A percentile compares a stretch with the other conserved stretches of the same genome.
Conservation (phyloP, 441 rosid species). For the Viola pubescens region DNA sequence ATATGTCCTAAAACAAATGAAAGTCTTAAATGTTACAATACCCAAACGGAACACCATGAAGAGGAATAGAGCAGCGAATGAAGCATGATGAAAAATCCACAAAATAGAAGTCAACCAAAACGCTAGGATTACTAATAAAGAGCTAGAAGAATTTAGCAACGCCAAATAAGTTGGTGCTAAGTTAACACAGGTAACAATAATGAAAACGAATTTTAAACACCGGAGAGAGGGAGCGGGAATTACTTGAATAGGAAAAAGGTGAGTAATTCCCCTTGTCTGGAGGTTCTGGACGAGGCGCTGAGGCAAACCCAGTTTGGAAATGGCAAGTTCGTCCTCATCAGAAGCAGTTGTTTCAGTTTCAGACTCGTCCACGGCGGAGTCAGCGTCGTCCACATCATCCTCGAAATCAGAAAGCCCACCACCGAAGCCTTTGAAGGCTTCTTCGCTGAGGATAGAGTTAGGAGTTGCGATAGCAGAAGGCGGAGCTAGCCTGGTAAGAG, state of each 20-base stretch:
- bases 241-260: conserved; percentile 94
- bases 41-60: not conserved
- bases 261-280: conserved; percentile 77
- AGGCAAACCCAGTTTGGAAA: conserved; percentile 72
- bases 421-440: conserved; percentile 61
- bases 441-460: conserved; percentile 74
- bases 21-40: too few relatives aligned
- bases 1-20: too few relatives aligned
- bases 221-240: conserved; percentile 1
- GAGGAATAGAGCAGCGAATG: not conserved
- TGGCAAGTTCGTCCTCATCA: conserved; percentile 53
- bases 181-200: not conserved
- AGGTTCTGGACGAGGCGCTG: conserved; percentile 62
- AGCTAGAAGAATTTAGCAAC: not conserved
- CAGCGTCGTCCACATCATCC: conserved; percentile 25
- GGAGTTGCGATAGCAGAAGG: conserved; percentile 71
- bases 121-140: not conserved
- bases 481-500: not conserved
- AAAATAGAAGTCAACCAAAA: not conserved
- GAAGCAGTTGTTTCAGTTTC: conserved; percentile 5
- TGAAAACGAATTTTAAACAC: not conserved
- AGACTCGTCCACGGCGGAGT: conserved; percentile 7
- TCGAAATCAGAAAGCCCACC: conserved; percentile 37
- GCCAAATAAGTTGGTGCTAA: not conserved
- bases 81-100: too few relatives aligned